These are phyloP conservation scores for Huntiella bhutanensis DNA, from an alignment of 2,329 filamentous ascomycete species.

Conservation along the genomic window DNA sequence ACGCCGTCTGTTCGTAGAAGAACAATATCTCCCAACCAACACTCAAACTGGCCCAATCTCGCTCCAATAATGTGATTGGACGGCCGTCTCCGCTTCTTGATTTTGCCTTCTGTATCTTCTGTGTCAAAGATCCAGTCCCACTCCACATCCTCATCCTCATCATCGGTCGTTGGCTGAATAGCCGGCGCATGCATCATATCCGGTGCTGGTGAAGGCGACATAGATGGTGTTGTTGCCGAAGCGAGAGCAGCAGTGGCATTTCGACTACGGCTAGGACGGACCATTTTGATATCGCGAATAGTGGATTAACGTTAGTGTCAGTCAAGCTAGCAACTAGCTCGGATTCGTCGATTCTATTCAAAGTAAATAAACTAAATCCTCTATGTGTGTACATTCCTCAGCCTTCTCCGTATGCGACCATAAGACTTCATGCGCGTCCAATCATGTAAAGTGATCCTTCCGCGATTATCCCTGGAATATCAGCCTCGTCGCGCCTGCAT, in stretches of 20 bases:
- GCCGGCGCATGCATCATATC: background rate
- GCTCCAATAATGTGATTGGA: conserved; percentile 55
- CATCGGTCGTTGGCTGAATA: background rate
- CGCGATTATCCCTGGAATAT: background rate
- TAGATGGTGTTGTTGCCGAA: background rate
- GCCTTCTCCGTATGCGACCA: background rate
- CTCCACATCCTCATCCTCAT: conserved; percentile 9
- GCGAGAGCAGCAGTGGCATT: conserved; percentile 1
- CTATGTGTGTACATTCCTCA: background rate
- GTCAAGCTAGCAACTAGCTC: background rate
- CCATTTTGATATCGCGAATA: background rate
- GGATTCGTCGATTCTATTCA: background rate
- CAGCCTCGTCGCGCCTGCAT: conserved; percentile 5
- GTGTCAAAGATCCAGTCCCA: conserved; percentile 12
- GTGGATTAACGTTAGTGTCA: too few relatives aligned
- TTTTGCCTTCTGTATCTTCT: conserved; percentile 12
- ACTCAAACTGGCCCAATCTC: conserved; percentile 63
- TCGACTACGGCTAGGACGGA: conserved; percentile 10
- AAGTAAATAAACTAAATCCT: background rate
- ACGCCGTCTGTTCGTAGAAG: conserved; percentile 73
- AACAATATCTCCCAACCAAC: conserved; percentile 63
- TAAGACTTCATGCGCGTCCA: background rate
- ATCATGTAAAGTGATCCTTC: background rate
- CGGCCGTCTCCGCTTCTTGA: conserved; percentile 20
- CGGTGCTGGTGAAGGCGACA: background rate